Percentiles rank a stretch among this genome's conserved stretches.
Conservation (phyloP, 805 yeast genomes). For the Sugiyamaella chiloensis region DNA sequence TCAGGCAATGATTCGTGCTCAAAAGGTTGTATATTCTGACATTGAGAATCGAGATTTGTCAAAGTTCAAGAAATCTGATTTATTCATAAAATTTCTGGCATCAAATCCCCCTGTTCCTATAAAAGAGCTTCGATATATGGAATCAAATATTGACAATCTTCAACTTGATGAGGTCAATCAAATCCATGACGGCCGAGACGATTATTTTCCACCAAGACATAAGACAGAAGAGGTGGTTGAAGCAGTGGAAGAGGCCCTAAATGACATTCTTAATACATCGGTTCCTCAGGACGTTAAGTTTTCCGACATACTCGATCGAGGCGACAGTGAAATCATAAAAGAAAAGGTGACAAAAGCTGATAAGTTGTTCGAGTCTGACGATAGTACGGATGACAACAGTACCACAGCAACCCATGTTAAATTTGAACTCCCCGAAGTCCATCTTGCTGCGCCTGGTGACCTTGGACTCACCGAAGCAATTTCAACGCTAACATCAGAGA, state of each 20-base stretch:
- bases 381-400: constrained; percentile 29
- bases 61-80: constrained; percentile 58
- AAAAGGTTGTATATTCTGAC: constrained; percentile 47
- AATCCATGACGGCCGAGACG: constrained; percentile 21
- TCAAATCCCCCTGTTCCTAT: constrained; percentile 28
- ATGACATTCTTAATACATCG: constrained; percentile 51
- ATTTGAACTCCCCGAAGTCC: constrained; percentile 29
- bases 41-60: constrained; percentile 53
- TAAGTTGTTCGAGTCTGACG: constrained; percentile 24
- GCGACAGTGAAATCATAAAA: background rate
- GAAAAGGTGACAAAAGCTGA: background rate
- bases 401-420: background rate
- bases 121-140: background rate
- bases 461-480: constrained; percentile 66
- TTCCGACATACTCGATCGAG: background rate
- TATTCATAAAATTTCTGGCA: constrained; percentile 52
- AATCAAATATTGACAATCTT: constrained; percentile 28
- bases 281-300: too few relatives aligned
- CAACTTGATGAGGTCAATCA: constrained; percentile 29
- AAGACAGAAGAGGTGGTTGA: constrained; percentile 39
- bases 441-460: constrained; percentile 66
- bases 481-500: constrained; percentile 51
- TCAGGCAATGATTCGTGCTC: constrained; percentile 56
- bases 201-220: background rate
- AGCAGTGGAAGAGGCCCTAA: constrained; percentile 68